These are phyloP conservation scores for Beta corolliflora DNA, from an alignment of 179 eudicot genomes.

Conservation along the genomic window DNA sequence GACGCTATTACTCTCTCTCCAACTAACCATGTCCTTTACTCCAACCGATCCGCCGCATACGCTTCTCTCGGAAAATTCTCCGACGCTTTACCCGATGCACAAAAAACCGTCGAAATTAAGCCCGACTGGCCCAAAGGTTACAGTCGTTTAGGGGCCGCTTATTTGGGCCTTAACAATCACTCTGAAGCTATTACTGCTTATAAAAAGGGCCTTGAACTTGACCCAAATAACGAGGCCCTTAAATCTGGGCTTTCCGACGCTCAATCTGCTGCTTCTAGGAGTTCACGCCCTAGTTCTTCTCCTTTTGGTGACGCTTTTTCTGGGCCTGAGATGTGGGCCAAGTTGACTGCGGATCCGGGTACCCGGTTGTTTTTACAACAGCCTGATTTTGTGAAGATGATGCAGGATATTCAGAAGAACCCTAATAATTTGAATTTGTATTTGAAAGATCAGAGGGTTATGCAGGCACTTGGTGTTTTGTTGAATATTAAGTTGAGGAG, in stretches of 20 bases:
- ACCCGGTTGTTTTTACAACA: conserved; percentile 59
- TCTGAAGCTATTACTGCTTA: conserved; percentile 62
- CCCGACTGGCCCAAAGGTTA: conserved; percentile 88
- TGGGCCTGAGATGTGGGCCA: conserved; percentile 95
- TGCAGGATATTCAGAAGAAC: conserved; percentile 84
- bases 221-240: conserved; percentile 68
- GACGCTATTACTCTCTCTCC: conserved; percentile 74
- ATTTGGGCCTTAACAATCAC: conserved; percentile 48
- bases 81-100: conserved; percentile 69
- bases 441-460: conserved; percentile 90
- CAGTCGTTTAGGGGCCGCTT: conserved; percentile 78
- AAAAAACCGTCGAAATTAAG: conserved; percentile 79
- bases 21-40: conserved; percentile 79
- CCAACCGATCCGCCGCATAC: conserved; percentile 83
- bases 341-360: conserved; percentile 70
- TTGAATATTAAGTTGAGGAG: conserved; percentile 57
- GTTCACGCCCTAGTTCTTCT: conserved; percentile 18
- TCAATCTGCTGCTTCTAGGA: conserved; percentile 37
- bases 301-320: conserved; percentile 80
- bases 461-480: conserved; percentile 81
- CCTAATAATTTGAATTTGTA: conserved; percentile 76
- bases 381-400: conserved; percentile 79
- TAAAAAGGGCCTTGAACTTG: conserved; percentile 73
- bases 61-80: conserved; percentile 67
- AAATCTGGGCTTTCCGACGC: conserved; percentile 75